Conservation (phyloP, 441 rosid species). For the Populus hybrid region DNA sequence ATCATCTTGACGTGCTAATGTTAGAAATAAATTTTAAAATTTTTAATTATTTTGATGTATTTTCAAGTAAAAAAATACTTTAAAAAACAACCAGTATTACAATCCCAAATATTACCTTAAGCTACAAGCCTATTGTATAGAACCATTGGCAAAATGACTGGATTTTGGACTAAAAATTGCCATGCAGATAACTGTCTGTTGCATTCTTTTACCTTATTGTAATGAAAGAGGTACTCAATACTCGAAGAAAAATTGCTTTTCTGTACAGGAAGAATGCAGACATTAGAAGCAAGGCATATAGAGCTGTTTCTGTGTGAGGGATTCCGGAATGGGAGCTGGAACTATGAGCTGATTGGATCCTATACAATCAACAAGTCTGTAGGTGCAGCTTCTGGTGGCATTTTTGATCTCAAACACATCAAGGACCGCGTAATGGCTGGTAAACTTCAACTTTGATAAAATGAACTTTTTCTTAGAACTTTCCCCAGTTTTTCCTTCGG, state of each 20-base stretch:
- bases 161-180: no score
- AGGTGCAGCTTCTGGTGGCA: slow-evolving; percentile 72
- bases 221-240: no score
- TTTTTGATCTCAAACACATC: slow-evolving; percentile 70
- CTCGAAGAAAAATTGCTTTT: slow-evolving; percentile 14
- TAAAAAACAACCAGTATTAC: not conserved
- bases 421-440: slow-evolving; percentile 57
- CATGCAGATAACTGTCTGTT: no score
- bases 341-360: slow-evolving; percentile 65
- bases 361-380: slow-evolving; percentile 44
- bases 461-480: not conserved
- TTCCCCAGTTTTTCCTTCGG: no score
- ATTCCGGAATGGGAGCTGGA: slow-evolving; percentile 67
- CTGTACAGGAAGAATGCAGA: slow-evolving; percentile 89
- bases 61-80: no score
- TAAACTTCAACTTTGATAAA: slow-evolving; percentile 16
- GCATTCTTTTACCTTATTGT: no score
- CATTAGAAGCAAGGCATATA: slow-evolving; percentile 82
- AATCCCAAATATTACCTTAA: no score
- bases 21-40: not conserved
- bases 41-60: not conserved
- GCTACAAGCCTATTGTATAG: no score
- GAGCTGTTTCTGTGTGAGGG: slow-evolving; percentile 65
- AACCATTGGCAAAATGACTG: no score
- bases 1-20: no score